Percentiles rank a stretch among this genome's conserved stretches.
phyloP scores from a whole-genome alignment of 148 eudicot genomes.

The Camellia sinensis region DNA sequence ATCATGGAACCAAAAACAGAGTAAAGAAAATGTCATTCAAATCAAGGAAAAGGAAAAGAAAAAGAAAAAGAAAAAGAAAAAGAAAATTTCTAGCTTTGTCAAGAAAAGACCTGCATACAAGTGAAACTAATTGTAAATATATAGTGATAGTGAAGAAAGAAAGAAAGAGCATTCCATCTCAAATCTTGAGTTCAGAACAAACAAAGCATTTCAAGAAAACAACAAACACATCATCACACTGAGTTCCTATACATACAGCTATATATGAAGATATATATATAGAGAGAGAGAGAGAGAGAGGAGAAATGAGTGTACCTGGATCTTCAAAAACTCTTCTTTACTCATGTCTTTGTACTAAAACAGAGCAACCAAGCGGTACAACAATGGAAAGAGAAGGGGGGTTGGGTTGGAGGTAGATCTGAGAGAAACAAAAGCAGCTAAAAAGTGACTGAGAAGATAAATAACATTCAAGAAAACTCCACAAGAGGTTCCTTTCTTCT shows the following conservation, averaged over 20 bases:
- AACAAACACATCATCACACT: background rate
- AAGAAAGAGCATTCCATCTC: background rate
- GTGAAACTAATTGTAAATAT: background rate
- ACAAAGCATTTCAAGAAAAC: slow-evolving; percentile 16
- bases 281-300: too few species aligned
- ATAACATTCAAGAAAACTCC: background rate
- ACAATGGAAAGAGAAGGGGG: background rate
- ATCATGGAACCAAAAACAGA: slow-evolving; percentile 14
- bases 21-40: background rate
- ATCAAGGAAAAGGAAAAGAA: background rate
- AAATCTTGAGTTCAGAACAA: slow-evolving; percentile 21
- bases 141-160: background rate
- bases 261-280: background rate
- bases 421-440: slow-evolving; percentile 11
- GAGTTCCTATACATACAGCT: background rate
- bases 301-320: slow-evolving; percentile 49
- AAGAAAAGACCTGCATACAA: background rate
- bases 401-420: slow-evolving; percentile 37
- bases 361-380: slow-evolving; percentile 4
- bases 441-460: slow-evolving; percentile 6
- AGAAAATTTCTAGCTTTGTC: background rate
- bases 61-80: background rate
- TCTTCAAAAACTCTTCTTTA: slow-evolving; percentile 95
- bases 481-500: background rate
- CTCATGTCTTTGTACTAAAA: slow-evolving; percentile 45